Base-by-base conservation (phyloP, 1,284 basidiomycete species). In the Trametes versicolor region DNA sequence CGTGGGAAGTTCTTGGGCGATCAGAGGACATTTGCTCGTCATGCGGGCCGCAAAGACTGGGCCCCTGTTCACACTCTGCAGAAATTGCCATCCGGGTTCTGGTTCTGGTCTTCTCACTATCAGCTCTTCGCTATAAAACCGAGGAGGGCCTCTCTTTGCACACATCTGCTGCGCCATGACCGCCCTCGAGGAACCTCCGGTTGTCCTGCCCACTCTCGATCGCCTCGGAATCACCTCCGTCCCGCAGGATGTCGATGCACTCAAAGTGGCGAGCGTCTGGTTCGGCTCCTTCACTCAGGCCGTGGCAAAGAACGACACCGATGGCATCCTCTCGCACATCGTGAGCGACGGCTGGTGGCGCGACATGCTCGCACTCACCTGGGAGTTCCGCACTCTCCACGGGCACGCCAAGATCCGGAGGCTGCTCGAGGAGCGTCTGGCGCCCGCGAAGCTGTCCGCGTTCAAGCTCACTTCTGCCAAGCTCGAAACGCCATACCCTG, bases 331-430 rank as follows among this genome's bases (percentile, higher is more conserved):
- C 21, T 64, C 74, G 23, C 77, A 83, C 59, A 79, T 87, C 64
- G 72, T 81, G 25, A 76, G 79, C 1, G 81, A 86, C 59, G 81
- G 82, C 5, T 82, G 80, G 74, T 88, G 85, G 87, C 80, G 87
- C 52, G 89, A 91, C 73, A 81, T 87, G 68, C 81, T 90, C 39
- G 80, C 86, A 0, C 77, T 90, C 47, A 88, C 88, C 13, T 90
- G 87, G 87, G 83, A 87, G 68, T 85, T 90, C 71, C 85, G 89
- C 57, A 90, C 88, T 0, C 86, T 90, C 75, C 80, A 82, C 60
- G 82, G 84, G 29, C 60, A 66, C 15, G 53, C 74, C 4, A 73
- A 73, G 60, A 83, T 90, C 68, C 71, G 70, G 4, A 73, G 75
- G 58, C 83, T 87, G 72, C 78, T 88, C 45, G 55, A 65, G 15